Conservation (phyloP, 2,329 filamentous ascomycete species). For the Anthostomella pinea region DNA sequence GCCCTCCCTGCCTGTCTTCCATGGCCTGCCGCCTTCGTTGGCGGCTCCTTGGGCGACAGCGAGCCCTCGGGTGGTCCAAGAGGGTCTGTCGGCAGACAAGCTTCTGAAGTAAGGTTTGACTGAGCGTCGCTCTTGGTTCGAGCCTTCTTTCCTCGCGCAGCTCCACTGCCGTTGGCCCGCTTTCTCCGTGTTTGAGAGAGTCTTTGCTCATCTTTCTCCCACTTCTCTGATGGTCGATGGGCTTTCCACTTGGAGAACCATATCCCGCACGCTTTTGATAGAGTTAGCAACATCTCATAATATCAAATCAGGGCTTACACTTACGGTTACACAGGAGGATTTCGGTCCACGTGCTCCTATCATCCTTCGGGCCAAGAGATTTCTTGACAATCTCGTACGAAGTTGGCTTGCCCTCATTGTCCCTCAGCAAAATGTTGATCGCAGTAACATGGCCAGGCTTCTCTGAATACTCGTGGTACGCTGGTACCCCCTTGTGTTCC, state of each 20-base stretch:
- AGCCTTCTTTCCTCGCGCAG: constrained; percentile 45
- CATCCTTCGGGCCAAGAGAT: constrained; percentile 57
- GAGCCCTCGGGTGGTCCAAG: constrained; percentile 44
- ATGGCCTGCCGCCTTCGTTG: constrained; percentile 9
- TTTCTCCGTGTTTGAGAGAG: constrained; percentile 51
- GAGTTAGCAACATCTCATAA: constrained; percentile 26
- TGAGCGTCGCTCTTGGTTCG: constrained; percentile 47
- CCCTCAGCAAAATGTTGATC: constrained; percentile 64
- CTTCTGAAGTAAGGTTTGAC: constrained; percentile 50
- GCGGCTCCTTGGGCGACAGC: constrained; percentile 25
- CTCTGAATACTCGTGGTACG: constrained; percentile 67
- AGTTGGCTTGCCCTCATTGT: constrained; percentile 59
- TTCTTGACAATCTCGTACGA: constrained; percentile 79
- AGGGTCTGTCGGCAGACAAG: constrained; percentile 53
- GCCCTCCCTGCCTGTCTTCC: constrained; percentile 34
- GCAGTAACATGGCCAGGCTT: constrained; percentile 72
- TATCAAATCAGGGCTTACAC: constrained; percentile 32
- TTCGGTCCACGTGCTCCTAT: constrained; percentile 66
- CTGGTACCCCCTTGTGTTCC: constrained; percentile 65
- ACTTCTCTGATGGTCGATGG: constrained; percentile 80
- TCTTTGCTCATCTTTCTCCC: constrained; percentile 64
- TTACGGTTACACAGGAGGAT: constrained; percentile 84
- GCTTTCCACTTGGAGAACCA: constrained; percentile 87
- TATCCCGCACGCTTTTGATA: constrained; percentile 71
- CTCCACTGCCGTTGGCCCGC: constrained; percentile 41